Evolutionary conservation across 768 basidiomycete genomes (phyloP).

Genomic region (Amanita brunnescens): DNA sequence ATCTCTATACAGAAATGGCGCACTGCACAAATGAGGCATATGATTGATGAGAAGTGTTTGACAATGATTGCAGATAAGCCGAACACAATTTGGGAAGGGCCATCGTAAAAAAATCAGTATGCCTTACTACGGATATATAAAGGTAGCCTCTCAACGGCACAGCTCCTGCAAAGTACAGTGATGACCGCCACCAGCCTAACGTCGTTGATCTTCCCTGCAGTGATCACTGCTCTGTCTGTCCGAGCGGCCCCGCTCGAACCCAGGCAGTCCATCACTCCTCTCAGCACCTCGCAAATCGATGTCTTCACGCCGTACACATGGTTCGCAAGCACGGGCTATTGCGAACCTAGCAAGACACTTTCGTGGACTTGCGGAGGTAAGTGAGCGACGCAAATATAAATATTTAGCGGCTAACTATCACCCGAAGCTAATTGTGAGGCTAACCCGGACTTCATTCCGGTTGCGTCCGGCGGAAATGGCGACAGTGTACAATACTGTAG

Average conservation of each 20-base stretch:
- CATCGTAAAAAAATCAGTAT: too few species aligned
- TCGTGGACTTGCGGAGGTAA: constrained; percentile 46
- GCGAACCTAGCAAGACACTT: constrained; percentile 30
- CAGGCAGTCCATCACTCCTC: constrained; percentile 21
- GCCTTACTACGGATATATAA: background rate
- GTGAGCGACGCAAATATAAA: constrained; percentile 4
- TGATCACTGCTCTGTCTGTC: background rate
- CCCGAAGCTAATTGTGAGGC: constrained; percentile 29
- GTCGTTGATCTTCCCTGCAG: background rate
- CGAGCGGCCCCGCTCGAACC: constrained; percentile 1
- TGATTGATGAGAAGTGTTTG: too few species aligned
- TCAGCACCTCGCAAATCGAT: constrained; percentile 31
- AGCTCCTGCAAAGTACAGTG: background rate
- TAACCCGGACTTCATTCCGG: constrained; percentile 32
- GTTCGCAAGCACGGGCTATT: constrained; percentile 47
- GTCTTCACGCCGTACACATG: constrained; percentile 36
- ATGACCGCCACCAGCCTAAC: background rate
- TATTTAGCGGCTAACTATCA: background rate
- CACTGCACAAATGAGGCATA: too few species aligned
- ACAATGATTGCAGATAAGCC: too few species aligned
- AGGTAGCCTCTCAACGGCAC: background rate
- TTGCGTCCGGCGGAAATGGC: constrained; percentile 39
- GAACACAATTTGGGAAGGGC: too few species aligned
- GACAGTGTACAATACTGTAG: constrained; percentile 29
- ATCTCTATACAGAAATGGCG: too few species aligned